phyloP scores from a whole-genome alignment of 1,284 basidiomycete genomes.

The Ustilago bromivora region DNA sequence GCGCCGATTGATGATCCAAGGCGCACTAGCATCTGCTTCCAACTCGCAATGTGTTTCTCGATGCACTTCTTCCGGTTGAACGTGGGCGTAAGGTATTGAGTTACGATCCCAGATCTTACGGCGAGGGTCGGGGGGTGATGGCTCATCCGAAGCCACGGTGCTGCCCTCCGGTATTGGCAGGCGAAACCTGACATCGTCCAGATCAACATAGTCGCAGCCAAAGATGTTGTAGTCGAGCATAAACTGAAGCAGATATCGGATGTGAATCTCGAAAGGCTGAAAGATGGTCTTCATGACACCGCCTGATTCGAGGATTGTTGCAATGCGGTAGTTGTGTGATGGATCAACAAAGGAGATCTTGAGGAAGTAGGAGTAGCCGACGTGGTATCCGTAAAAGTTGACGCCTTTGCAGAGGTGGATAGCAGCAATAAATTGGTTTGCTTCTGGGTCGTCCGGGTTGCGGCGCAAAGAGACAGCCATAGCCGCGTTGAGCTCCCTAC shows the following conservation, averaged over 20 bases:
- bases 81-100: slow-evolving; percentile 35
- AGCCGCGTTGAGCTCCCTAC: slow-evolving; percentile 76
- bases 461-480: slow-evolving; percentile 57
- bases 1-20: slow-evolving; percentile 86
- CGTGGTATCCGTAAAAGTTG: slow-evolving; percentile 94
- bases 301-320: slow-evolving; percentile 61
- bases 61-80: slow-evolving; percentile 43
- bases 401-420: slow-evolving; percentile 92
- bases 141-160: slow-evolving; percentile 19
- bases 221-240: slow-evolving; percentile 95
- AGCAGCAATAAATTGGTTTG: slow-evolving; percentile 59
- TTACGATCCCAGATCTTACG: slow-evolving; percentile 45
- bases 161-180: slow-evolving; percentile 71
- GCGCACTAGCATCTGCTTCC: slow-evolving; percentile 85
- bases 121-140: slow-evolving; percentile 23
- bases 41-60: slow-evolving; percentile 79
- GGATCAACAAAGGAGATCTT: slow-evolving; percentile 83
- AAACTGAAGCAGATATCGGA: slow-evolving; percentile 90
- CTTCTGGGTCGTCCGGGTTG: slow-evolving; percentile 38
- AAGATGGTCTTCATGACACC: slow-evolving; percentile 76
- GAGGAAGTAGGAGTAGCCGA: slow-evolving; percentile 86
- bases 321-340: slow-evolving; percentile 55
- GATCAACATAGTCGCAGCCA: slow-evolving; percentile 89
- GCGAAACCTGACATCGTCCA: slow-evolving; percentile 73
- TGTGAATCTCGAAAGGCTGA: slow-evolving; percentile 79